Percentiles rank a stretch among this genome's conserved stretches.
phyloP scores from a whole-genome alignment of 2,329 filamentous ascomycete species.

The Coleophoma cylindrospora region DNA sequence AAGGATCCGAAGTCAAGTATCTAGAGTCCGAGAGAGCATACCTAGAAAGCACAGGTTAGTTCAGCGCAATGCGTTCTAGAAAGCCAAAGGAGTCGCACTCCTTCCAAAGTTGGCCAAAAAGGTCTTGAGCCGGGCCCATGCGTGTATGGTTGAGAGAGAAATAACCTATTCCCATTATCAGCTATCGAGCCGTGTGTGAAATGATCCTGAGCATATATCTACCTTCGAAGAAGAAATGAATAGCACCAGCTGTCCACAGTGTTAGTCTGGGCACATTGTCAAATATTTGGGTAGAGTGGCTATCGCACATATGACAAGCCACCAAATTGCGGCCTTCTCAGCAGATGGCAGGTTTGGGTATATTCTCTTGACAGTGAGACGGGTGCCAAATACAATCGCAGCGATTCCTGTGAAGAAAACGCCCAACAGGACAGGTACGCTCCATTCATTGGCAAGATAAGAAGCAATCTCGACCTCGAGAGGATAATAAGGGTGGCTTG shows the following conservation, averaged over 20 bases:
- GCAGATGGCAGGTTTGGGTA: conserved; percentile 45
- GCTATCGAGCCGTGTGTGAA: neutral
- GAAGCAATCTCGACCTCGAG: conserved; percentile 53
- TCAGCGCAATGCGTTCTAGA: too few species aligned
- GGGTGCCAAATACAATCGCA: conserved; percentile 52
- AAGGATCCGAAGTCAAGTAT: conserved; percentile 46
- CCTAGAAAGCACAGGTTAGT: neutral
- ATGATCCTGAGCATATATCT: neutral
- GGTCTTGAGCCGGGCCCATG: conserved; percentile 33
- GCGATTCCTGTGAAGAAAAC: conserved; percentile 53
- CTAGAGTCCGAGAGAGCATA: conserved; percentile 52
- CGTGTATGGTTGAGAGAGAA: conserved; percentile 37
- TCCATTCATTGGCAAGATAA: conserved; percentile 63
- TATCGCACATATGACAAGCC: conserved; percentile 68
- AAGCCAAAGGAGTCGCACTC: conserved; percentile 23
- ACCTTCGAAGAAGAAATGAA: conserved; percentile 30
- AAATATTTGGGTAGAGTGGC: conserved; percentile 38
- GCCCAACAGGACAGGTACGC: conserved; percentile 51
- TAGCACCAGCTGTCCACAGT: conserved; percentile 17
- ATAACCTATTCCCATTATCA: conserved; percentile 30
- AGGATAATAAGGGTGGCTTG: conserved; percentile 66
- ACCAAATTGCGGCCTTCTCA: conserved; percentile 60
- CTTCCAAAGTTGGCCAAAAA: conserved; percentile 53
- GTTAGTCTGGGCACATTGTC: conserved; percentile 19
- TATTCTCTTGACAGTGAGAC: conserved; percentile 43